Percentiles rank a stretch among this genome's conserved stretches.
phyloP scores from a whole-genome alignment of 2,329 filamentous ascomycete species.

The Neocucurbitaria cava region DNA sequence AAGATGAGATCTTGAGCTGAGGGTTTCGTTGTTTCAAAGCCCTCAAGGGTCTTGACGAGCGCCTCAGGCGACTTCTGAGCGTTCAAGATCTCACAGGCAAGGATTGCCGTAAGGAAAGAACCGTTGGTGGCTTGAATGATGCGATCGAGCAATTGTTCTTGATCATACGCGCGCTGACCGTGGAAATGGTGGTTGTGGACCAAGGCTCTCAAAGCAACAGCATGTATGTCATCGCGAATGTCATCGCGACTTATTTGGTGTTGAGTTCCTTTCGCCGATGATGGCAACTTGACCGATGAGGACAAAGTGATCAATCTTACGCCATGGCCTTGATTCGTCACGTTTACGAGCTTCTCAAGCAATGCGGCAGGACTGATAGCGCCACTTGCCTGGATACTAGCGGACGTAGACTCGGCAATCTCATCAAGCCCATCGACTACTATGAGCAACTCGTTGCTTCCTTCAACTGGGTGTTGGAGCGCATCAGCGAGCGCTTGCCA shows the following conservation, averaged over 20 bases:
- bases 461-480: constrained; percentile 48
- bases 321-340: constrained; percentile 47
- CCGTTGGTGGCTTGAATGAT: constrained; percentile 52
- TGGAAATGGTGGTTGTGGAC: constrained; percentile 38
- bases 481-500: constrained; percentile 53
- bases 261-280: constrained; percentile 37
- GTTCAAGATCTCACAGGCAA: constrained; percentile 51
- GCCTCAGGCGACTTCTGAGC: constrained; percentile 44
- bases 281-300: constrained; percentile 40
- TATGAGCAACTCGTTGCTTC: constrained; percentile 54
- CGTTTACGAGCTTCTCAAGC: constrained; percentile 48
- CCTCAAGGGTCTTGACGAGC: constrained; percentile 43
- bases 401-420: constrained; percentile 49
- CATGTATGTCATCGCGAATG: constrained; percentile 48
- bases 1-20: constrained; percentile 50
- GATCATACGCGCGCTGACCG: constrained; percentile 30
- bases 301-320: constrained; percentile 44
- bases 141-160: constrained; percentile 48
- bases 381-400: constrained; percentile 29
- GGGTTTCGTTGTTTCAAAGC: constrained; percentile 43
- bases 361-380: constrained; percentile 40
- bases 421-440: constrained; percentile 58
- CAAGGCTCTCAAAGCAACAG: constrained; percentile 41
- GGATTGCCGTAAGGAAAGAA: constrained; percentile 55
- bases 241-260: constrained; percentile 49